Evolutionary conservation across 129 eudicot species (phyloP).

Genomic region (Kitagawia praeruptora): DNA sequence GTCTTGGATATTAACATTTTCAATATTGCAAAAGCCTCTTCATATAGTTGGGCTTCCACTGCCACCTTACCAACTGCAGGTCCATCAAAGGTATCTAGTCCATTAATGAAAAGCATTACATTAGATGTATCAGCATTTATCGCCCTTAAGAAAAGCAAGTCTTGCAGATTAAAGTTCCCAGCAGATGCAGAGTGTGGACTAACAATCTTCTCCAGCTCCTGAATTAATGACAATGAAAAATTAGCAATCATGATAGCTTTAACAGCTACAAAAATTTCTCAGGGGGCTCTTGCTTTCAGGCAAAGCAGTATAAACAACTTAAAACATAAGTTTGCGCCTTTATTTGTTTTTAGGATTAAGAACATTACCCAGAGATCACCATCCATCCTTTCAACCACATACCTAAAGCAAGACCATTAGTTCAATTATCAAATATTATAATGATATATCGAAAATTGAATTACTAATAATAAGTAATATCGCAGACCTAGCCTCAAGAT

Average conservation of each 20-base stretch:
- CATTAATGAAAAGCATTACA: conserved; percentile 52
- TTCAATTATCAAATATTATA: background rate
- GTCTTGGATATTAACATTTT: conserved; percentile 42
- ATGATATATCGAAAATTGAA: background rate
- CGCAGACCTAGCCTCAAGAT: conserved; percentile 56
- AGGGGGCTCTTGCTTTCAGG: conserved; percentile 70
- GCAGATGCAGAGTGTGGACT: no score
- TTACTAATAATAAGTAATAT: background rate
- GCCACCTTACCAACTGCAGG: conserved; percentile 76
- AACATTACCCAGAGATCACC: conserved; percentile 68
- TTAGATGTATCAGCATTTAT: conserved; percentile 64
- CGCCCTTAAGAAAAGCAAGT: conserved; percentile 53
- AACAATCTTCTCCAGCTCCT: conserved; percentile 64
- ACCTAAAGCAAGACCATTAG: conserved; percentile 23
- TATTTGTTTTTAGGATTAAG: conserved; percentile 59
- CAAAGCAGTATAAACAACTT: conserved; percentile 59
- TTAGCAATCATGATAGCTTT: conserved; percentile 69
- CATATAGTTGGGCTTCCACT: conserved; percentile 55
- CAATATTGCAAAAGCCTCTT: conserved; percentile 59
- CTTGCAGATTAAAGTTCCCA: conserved; percentile 56
- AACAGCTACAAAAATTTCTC: conserved; percentile 65
- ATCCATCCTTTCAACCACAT: conserved; percentile 72
- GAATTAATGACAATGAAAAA: conserved; percentile 64
- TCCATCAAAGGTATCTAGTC: conserved; percentile 67
- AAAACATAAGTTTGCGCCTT: conserved; percentile 60